These are phyloP conservation scores for Amphichorda felina DNA, from an alignment of 2,329 filamentous ascomycete genomes.

Conservation along the genomic window DNA sequence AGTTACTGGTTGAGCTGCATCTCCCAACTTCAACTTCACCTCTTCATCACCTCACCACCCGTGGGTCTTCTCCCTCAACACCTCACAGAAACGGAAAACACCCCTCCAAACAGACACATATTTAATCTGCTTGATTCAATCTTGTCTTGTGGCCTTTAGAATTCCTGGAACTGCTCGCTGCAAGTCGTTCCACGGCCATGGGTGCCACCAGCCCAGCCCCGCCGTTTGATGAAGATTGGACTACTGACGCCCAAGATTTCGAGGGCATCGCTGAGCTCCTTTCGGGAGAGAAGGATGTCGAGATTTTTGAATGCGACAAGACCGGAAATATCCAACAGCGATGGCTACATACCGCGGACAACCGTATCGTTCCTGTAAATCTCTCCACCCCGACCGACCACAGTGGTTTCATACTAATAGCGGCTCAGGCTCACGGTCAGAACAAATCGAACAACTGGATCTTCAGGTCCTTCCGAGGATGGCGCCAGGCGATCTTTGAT, in stretches of 20 bases:
- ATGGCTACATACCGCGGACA: conserved; percentile 19
- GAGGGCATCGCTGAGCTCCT: conserved; percentile 11
- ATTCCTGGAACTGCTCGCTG: no score
- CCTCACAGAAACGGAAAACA: no score
- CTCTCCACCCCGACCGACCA: background rate
- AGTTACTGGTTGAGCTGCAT: no score
- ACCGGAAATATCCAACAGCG: conserved; percentile 20
- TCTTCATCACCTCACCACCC: no score
- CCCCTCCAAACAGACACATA: no score
- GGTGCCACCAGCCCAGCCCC: background rate
- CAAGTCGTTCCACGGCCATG: background rate
- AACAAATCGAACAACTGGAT: conserved; percentile 11
- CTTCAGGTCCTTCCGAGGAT: conserved; percentile 17
- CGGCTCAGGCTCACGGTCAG: conserved; percentile 1
- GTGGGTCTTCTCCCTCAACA: no score
- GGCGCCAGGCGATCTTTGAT: conserved; percentile 37
- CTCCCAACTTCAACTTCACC: no score
- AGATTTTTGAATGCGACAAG: conserved; percentile 24
- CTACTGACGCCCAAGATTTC: background rate
- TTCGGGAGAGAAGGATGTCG: conserved; percentile 12
- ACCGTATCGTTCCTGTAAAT: conserved; percentile 13
- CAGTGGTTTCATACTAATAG: conserved; percentile 1
- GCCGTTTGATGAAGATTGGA: background rate
- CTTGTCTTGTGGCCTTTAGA: no score
- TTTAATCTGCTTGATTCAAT: no score